phyloP scores from a whole-genome alignment of 2,329 filamentous ascomycete genomes.

The Microdochium bolleyi region DNA sequence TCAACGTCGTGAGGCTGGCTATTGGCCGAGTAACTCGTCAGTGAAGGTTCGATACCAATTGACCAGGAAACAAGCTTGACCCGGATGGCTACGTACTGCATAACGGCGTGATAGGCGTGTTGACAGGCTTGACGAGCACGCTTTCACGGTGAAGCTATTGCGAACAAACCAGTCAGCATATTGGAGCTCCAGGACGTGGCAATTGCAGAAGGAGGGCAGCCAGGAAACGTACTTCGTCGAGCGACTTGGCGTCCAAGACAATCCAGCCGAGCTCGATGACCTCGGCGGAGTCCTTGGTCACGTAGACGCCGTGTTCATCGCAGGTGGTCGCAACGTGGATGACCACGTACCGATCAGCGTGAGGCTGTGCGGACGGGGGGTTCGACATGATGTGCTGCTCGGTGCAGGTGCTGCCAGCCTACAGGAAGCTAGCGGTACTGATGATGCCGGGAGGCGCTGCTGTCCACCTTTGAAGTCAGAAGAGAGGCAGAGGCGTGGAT shows the following conservation, averaged over 20 bases:
- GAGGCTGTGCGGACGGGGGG: slow-evolving; percentile 49
- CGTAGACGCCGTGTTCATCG: slow-evolving; percentile 98
- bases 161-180: slow-evolving; percentile 7
- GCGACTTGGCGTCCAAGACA: slow-evolving; percentile 80
- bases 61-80: not conserved
- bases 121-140: slow-evolving; percentile 95
- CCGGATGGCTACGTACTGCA: slow-evolving; percentile 70
- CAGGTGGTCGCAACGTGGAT: slow-evolving; percentile 98
- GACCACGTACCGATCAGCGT: slow-evolving; percentile 92
- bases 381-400: slow-evolving; percentile 28
- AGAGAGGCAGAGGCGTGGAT: not conserved
- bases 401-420: not conserved
- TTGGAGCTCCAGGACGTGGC: not conserved
- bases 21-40: slow-evolving; percentile 10
- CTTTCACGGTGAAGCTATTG: slow-evolving; percentile 84
- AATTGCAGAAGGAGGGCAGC: not conserved
- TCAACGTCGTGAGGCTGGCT: slow-evolving; percentile 96
- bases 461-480: not conserved
- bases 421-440: not conserved
- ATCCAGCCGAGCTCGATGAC: slow-evolving; percentile 99
- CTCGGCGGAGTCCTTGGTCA: slow-evolving; percentile 98
- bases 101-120: slow-evolving; percentile 95
- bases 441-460: not conserved
- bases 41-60: not conserved
- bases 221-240: slow-evolving; percentile 70